Evolutionary conservation across 306 rosid genomes (phyloP).

Genomic region (Castanopsis chinensis): DNA sequence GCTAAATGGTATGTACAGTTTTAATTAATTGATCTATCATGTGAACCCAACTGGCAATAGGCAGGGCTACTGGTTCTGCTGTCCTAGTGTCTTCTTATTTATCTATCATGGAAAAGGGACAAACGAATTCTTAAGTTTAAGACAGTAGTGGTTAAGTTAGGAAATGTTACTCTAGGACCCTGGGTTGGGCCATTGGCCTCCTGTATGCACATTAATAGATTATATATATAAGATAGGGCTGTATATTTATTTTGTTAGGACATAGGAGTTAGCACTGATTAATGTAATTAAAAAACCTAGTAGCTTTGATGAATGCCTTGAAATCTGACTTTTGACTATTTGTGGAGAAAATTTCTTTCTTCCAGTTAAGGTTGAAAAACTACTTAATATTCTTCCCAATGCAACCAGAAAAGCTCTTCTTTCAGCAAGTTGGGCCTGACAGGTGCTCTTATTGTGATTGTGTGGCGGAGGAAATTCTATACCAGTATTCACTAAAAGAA

Average conservation of each 20-base stretch:
- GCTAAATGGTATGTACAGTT: background rate
- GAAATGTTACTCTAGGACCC: background rate
- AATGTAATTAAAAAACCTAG: no score
- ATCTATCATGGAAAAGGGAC: background rate
- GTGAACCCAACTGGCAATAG: background rate
- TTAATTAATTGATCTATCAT: background rate
- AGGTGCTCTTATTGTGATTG: no score
- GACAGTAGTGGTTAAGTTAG: background rate
- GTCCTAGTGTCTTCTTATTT: background rate
- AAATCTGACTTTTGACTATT: no score
- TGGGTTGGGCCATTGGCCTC: background rate
- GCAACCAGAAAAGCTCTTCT: no score
- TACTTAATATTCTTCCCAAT: no score
- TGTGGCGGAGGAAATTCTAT: no score
- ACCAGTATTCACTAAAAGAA: no score
- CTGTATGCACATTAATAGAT: background rate
- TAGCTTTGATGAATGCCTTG: no score
- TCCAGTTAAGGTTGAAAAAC: no score
- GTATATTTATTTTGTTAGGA: background rate
- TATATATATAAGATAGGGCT: background rate
- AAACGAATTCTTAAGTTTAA: no score
- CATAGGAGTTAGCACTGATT: background rate
- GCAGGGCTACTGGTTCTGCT: background rate
- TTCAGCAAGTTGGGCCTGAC: no score
- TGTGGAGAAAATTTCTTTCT: no score